Base-by-base conservation (phyloP, 2,329 filamentous ascomycete genomes). In the Ascochyta koolunga region DNA sequence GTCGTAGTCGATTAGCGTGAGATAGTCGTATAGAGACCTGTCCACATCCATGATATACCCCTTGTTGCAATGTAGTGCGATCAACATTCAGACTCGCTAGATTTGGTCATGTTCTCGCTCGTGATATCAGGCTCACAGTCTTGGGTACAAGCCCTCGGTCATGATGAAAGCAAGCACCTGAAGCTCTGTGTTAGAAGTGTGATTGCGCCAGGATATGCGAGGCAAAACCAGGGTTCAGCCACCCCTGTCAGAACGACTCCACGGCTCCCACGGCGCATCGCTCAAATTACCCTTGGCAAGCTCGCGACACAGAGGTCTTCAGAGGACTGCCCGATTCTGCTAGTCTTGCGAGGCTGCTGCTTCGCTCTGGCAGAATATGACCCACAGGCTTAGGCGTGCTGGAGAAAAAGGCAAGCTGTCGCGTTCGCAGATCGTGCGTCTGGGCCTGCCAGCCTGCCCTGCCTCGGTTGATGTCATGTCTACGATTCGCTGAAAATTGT, bases 381-480 rank as follows among this genome's bases (percentile, higher is more conserved):
- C 29, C 21, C 38, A 29, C 37, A 48, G 25, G 33, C 18, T 40
- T 42, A 50, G 46, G 41, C 41, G 46, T 21, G 16, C 41, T 44
- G 19, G 22, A 19, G 22, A 27, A 45, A 46, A 43, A 43, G 37
- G 33, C 44, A 44, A 37, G 39, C 38, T 43, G 36, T 41, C 44
- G 31, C 31, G 31, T 57, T 49, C 46, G 60, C 35, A 55, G 52
- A 42, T 49, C 36, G 46, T 37, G 43, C 37, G 47, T 25, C 41
- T 40, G 55, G 54, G 52, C 58, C 50, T 56, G 51, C 13, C 19
- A 52, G 52, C 58, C 50, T 56, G 51, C 13, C 19, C 41, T 46
- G 58, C 65, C 62, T 62, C 58, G 63, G 61, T 61, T 47, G 50
- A 60, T 52, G 59, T 56, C 58, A 59, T 59, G 29, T 46, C 31